Conservation (phyloP, 2,329 filamentous ascomycete genomes). For the Salinomyces thailandicus region DNA sequence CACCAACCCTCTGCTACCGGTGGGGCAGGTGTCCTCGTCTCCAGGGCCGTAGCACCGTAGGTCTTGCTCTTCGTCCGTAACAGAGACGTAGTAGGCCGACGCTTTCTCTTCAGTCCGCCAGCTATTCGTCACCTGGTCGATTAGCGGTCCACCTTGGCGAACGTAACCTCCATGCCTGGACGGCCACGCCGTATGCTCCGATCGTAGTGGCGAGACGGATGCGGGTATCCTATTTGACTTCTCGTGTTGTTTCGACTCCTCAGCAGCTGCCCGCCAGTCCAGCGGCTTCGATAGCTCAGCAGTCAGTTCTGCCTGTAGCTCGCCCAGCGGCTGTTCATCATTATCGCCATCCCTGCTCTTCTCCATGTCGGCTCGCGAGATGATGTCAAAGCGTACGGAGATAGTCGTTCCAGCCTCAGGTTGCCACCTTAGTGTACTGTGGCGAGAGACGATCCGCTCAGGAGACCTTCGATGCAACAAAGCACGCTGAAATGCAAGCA, state of each 20-base stretch:
- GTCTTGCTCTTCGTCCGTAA: constrained; percentile 10
- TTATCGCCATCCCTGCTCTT: neutral
- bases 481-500: too few species aligned
- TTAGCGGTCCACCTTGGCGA: constrained; percentile 2
- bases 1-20: constrained; percentile 9
- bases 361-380: too few species aligned
- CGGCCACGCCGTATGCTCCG: neutral
- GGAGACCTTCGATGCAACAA: too few species aligned
- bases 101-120: constrained; percentile 7
- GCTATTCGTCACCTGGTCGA: constrained; percentile 9
- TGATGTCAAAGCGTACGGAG: too few species aligned
- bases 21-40: constrained; percentile 24
- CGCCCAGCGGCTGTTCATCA: neutral
- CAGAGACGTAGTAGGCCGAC: neutral
- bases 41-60: constrained; percentile 23
- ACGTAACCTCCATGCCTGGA: neutral
- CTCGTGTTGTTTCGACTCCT: too few species aligned
- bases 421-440: too few species aligned
- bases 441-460: too few species aligned
- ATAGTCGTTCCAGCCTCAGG: too few species aligned
- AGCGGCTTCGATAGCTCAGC: neutral
- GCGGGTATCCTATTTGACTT: too few species aligned
- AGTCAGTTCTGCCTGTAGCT: neutral
- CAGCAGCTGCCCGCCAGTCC: neutral
- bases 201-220: neutral